These are phyloP conservation scores for Diaporthe batatas DNA, from an alignment of 2,329 filamentous ascomycete genomes.

Conservation along the genomic window DNA sequence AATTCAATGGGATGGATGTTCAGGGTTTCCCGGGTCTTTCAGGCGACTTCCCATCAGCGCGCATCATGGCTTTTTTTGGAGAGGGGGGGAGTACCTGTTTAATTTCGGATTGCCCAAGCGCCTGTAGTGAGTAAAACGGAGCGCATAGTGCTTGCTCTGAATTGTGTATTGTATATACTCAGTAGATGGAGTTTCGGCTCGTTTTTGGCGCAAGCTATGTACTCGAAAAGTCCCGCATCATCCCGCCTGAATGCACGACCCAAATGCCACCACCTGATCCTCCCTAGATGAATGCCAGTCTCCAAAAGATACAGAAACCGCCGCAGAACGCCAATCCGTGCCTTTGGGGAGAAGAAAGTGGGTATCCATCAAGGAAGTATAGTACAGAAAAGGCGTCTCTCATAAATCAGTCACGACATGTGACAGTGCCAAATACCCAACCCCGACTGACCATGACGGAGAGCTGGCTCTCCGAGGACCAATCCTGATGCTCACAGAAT, in stretches of 20 bases:
- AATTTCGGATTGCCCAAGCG: neutral
- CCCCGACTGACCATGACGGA: neutral
- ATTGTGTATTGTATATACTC: neutral
- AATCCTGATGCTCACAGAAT: neutral
- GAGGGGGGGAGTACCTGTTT: neutral
- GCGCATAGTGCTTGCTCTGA: neutral
- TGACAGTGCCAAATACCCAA: neutral
- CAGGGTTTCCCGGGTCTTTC: neutral
- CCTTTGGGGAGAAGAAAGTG: conserved; percentile 8
- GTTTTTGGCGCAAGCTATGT: conserved; percentile 17
- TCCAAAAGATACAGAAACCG: neutral
- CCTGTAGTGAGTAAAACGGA: no score
- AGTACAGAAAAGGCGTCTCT: conserved; percentile 13
- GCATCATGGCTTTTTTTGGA: neutral
- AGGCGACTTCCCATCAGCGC: neutral
- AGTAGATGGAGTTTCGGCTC: neutral
- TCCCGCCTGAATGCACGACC: neutral
- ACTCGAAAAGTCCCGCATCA: neutral
- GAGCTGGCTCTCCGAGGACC: no score
- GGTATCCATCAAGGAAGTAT: conserved; percentile 33
- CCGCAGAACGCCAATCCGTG: conserved; percentile 11
- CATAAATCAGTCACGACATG: neutral
- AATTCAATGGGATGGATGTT: no score
- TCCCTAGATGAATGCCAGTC: neutral
- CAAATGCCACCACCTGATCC: neutral